Base-by-base conservation (phyloP, 257 asterid species). In the Solanum pimpinellifolium region DNA sequence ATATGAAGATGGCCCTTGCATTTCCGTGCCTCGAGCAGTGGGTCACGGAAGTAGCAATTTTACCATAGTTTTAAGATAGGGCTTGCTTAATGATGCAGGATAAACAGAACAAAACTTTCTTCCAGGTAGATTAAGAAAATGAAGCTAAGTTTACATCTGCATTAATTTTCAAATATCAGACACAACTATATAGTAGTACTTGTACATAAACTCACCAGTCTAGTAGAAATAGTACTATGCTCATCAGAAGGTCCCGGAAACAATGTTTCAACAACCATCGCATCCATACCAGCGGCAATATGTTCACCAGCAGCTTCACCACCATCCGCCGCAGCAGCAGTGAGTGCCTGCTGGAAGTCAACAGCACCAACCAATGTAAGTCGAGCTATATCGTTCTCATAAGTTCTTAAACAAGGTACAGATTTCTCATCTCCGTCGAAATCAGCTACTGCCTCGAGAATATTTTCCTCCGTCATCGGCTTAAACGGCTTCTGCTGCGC, bases 271-370 rank as follows among this genome's bases (percentile, higher is more conserved):
- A 96, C 94, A 27, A 96, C 98, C 99, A 96, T 95, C 52, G 94
- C 92, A 10, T 89, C 47, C 56, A 89, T 14, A 1, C 95, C 98
- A 14, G 95, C 83, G 16, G 92, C 56, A 46, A 96, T 9, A 87
- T 96, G 98, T 85, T 95, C 95, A 13, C 91, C 92, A 44, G 99
- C 98, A 6, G 97, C 94, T 41, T 86, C 93, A 37, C 98, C 99
- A 8, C 99, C 98, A 83, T 94, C 98, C 5, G 97, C 99, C 2
- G 98, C 98, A 6, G 98, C 99, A 82, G 99, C 99, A 7, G 97
- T 93, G 52, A 96, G 90, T 23, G 99, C 98, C 87, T 95, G 99
- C 89, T 92, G 92, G 86, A 89, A 92, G 52, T 93, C 96, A 65
- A 94, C 99, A 72, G 95, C 90, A 37, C 98, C 99, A 25, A 94